Conservation (phyloP, 805 yeast genomes). For the fission yeast (Schizosaccharomyces pombe) region DNA sequence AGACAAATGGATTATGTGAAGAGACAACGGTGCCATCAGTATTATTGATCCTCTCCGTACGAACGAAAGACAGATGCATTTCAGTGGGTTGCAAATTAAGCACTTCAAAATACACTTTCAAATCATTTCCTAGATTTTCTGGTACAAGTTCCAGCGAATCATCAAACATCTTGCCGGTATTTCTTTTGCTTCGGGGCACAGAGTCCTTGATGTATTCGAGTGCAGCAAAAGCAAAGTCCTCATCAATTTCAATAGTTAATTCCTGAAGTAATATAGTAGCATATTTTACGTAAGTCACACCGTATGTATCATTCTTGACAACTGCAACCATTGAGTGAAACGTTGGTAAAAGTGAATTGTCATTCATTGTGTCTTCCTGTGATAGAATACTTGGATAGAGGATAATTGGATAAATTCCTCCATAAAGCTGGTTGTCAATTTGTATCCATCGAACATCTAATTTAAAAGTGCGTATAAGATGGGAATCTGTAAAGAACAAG, state of each 20-base stretch:
- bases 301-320: conserved; percentile 74
- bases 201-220: conserved; percentile 62
- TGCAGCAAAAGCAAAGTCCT: conserved; percentile 65
- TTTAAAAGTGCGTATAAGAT: conserved; percentile 55
- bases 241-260: conserved; percentile 78
- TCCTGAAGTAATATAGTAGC: conserved; percentile 80
- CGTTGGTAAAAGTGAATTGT: conserved; percentile 73
- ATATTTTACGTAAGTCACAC: conserved; percentile 71
- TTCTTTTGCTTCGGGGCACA: too few relatives aligned
- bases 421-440: conserved; percentile 73
- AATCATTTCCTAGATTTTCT: conserved; percentile 39
- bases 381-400: conserved; percentile 80
- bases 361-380: conserved; percentile 32
- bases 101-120: conserved; percentile 54
- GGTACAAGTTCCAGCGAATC: conserved; percentile 21
- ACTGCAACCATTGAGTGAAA: conserved; percentile 65
- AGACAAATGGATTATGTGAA: conserved; percentile 40
- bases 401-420: conserved; percentile 69
- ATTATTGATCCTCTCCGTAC: conserved; percentile 56
- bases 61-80: conserved; percentile 67
- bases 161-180: too few relatives aligned
- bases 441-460: conserved; percentile 84
- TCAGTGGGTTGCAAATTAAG: conserved; percentile 81
- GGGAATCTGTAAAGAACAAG: conserved; percentile 58
- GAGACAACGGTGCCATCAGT: conserved; percentile 29